Base-by-base conservation (phyloP, 2,329 filamentous ascomycete species). In the Cercospora sojina region DNA sequence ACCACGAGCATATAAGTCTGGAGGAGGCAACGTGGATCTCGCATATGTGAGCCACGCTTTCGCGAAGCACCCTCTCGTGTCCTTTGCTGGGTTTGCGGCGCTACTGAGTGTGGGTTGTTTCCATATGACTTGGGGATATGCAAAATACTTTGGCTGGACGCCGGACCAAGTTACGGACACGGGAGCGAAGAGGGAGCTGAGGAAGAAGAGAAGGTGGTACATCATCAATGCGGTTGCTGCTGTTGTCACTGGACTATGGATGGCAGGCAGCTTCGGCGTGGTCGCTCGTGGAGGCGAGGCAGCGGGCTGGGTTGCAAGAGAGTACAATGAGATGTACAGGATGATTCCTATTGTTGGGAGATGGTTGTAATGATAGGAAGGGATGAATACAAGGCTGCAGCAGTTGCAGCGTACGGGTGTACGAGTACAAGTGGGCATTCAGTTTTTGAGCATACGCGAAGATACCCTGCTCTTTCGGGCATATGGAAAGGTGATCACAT, bases 1-100 rank as follows among this genome's bases (percentile, higher is more conserved):
- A 27, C 94, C 95, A 2, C 79, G 93, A 35, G 59, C 61, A 13
- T 82, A 87, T 29, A 85, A 92, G 53, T 91, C 96, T 62, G 93
- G 93, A 6, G 92, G 93, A 66, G 93, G 91, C n/a, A 90, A 94
- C 62, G 89, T 97, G 47, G 91, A 91, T 0, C 82, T 98, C 12
- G 89, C 87, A 12, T 98, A 91, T 77, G 89, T 97, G 7, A 87
- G 89, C 12, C 93, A 98, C 79, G 92, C 91, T 2, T 95, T 97
- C 75, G 88, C 90, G 31, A 85, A 87, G 13, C 89, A 91, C 73
- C 88, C 89, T 0, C 71, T 84, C 1, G 77, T 90, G 8, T 87
- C 90, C n/a, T 90, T 88, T 77, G 72, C 84, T 1, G 89, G 90
- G 1, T 97, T 96, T 77, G 74, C 82, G 1, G 84, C 88, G 1